Evolutionary conservation across 148 eudicot species (phyloP), one percentile per base, ranked within the genome.

Genomic region (Dianthus caryophyllus): DNA sequence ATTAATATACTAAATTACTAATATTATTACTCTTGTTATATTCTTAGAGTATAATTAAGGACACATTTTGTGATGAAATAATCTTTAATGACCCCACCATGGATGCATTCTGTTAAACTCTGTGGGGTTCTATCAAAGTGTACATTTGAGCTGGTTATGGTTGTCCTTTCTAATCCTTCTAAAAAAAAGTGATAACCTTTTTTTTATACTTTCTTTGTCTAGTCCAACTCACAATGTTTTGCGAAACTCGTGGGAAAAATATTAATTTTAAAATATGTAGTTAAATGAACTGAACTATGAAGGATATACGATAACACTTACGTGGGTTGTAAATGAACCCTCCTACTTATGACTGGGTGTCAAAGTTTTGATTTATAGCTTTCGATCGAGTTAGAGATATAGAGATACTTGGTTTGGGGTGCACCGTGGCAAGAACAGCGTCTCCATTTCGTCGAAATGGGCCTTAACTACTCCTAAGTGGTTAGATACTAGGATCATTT

Each of bases 121-220:
- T 33, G 78, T 79, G 82, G 79, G 76, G 65, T 64, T 76, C 82
- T 75, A 43, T 43, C 75, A 73, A 80, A 73, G 80, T 73, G 80
- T 72, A 74, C 47, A 70, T 26, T 61, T 74, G 71, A 70, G 76
- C 76, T 77, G 80, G 58, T 73, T 73, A 58, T 73, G 67, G 73
- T 73, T 73, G 71, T 76, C 80, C 78, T 71, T 71, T 66, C 65
- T 53, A 76, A 73, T 68, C 50, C 55, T 54, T 65, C 56, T 24
- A n/a, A n/a, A 24, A 65, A 60, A 76, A 71, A 72, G 72, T 62
- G 60, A 31, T 54, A 21, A 56, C 14, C 53, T 65, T 70, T 71
- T 76, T 71, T 49, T 58, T 50, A 18, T 43, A 71, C 44, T 16
- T 61, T 55, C 36, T 58, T n/a, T n/a, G n/a, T n/a, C n/a, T n/a